Percentiles rank a stretch among this genome's conserved stretches.
Conservation (phyloP, 805 yeast genomes). For the Cyberlindnera euphorbiae region DNA sequence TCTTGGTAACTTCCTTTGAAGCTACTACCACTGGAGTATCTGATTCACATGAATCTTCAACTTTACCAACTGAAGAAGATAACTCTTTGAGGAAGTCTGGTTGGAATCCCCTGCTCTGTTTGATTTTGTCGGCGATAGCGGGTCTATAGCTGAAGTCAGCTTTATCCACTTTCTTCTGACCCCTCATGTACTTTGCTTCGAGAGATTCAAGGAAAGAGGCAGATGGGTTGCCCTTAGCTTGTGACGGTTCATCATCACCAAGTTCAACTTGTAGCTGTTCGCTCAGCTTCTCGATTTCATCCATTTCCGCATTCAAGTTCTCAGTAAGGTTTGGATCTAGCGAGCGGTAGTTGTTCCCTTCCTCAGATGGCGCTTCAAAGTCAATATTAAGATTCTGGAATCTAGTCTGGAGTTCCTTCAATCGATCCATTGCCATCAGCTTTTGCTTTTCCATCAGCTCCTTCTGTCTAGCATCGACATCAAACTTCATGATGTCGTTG, state of each 20-base stretch:
- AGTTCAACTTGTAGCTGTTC: constrained; percentile 17
- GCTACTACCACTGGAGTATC: no score
- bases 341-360: constrained; percentile 18
- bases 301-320: constrained; percentile 36
- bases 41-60: no score
- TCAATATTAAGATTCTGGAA: constrained; percentile 63
- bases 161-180: constrained; percentile 32
- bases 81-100: constrained; percentile 52
- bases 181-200: constrained; percentile 43
- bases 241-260: constrained; percentile 6
- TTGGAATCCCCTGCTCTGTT: constrained; percentile 33
- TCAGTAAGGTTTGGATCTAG: constrained; percentile 34
- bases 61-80: constrained; percentile 42
- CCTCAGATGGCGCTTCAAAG: constrained; percentile 29
- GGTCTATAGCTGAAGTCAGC: constrained; percentile 19
- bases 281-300: constrained; percentile 25
- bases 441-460: constrained; percentile 58
- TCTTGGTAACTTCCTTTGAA: no score
- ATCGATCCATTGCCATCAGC: constrained; percentile 62
- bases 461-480: constrained; percentile 44
- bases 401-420: constrained; percentile 61
- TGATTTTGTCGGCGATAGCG: constrained; percentile 26
- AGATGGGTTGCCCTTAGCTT: constrained; percentile 11
- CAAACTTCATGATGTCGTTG: constrained; percentile 68
- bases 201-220: constrained; percentile 27